These are phyloP conservation scores for Naematelia encephala DNA, from an alignment of 768 basidiomycete genomes.

Conservation along the genomic window DNA sequence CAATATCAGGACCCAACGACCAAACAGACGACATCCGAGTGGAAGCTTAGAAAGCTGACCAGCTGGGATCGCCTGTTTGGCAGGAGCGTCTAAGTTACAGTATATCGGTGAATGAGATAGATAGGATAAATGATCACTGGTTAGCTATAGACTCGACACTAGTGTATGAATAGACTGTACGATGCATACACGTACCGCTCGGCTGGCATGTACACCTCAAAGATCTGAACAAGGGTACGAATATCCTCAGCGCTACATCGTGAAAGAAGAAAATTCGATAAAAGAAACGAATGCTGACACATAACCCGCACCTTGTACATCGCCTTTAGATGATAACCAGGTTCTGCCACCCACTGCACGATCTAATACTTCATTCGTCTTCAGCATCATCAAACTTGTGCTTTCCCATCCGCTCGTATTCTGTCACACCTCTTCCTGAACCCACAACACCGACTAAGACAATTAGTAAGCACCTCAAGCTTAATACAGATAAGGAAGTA, in stretches of 20 bases:
- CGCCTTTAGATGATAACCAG: not conserved
- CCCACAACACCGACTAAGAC: slow-evolving; percentile 48
- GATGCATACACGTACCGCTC: too few species aligned
- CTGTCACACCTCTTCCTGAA: slow-evolving; percentile 47
- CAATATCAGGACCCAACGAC: not conserved
- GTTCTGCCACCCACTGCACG: too few species aligned
- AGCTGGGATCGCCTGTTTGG: not conserved
- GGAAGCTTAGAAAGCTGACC: not conserved
- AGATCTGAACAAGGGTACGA: not conserved
- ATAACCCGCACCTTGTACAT: not conserved
- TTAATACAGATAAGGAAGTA: not conserved
- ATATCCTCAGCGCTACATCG: not conserved
- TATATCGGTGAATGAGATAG: not conserved
- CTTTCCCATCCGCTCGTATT: slow-evolving; percentile 50
- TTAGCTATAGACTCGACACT: too few species aligned
- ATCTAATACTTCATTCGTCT: not conserved
- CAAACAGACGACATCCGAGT: not conserved
- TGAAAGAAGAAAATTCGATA: not conserved
- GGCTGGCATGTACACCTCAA: too few species aligned
- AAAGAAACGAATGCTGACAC: not conserved
- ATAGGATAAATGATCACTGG: not conserved
- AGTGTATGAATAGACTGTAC: too few species aligned
- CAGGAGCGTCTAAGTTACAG: not conserved
- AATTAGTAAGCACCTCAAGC: not conserved
- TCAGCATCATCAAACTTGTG: slow-evolving; percentile 45